These are phyloP conservation scores for Avena insularis DNA, from an alignment of 176 grass and related monocot species.

Conservation along the genomic window DNA sequence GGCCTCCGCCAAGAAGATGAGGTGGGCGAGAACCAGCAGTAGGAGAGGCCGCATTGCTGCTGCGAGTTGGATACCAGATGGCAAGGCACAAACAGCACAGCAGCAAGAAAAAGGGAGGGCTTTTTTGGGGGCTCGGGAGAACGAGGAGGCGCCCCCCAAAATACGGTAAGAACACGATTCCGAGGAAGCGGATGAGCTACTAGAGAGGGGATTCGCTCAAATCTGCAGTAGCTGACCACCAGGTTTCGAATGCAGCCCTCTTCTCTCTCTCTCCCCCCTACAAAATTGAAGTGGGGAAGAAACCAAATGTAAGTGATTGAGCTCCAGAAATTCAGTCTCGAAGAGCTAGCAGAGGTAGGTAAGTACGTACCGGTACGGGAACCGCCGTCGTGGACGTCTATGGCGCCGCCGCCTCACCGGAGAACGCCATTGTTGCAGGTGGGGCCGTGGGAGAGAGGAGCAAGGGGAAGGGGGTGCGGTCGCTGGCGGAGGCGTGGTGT, in stretches of 20 bases:
- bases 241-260: not conserved
- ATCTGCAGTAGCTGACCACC: constrained; percentile 2
- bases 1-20: constrained; percentile 38
- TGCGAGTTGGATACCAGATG: constrained; percentile 10
- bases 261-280: constrained; percentile 11
- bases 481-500: not conserved
- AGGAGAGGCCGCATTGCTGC: constrained; percentile 47
- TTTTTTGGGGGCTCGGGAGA: constrained; percentile 16
- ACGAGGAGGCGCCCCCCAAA: not conserved
- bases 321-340: not conserved
- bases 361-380: not conserved
- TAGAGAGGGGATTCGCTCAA: not conserved
- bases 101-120: not conserved
- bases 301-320: not conserved
- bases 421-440: constrained; percentile 34
- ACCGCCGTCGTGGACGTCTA: constrained; percentile 9
- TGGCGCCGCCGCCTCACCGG: constrained; percentile 26
- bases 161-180: not conserved
- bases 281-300: not conserved
- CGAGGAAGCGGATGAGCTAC: not conserved
- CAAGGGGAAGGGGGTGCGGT: not conserved
- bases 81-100: not conserved
- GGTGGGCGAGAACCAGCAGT: constrained; percentile 43
- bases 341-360: not conserved
- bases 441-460: not conserved